phyloP scores from a whole-genome alignment of 2,329 filamentous ascomycete genomes.

The Blastomyces silverae region DNA sequence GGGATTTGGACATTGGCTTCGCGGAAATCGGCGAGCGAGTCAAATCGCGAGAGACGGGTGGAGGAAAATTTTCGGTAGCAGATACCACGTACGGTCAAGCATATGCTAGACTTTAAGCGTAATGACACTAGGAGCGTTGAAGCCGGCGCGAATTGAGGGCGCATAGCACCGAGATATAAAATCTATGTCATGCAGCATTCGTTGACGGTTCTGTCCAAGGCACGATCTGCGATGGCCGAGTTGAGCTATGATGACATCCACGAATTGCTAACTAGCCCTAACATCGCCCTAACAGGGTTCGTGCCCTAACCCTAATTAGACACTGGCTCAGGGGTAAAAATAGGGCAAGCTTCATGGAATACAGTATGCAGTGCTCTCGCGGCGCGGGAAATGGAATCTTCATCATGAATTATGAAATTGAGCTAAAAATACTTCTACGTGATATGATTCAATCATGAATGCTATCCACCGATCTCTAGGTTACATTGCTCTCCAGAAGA shows the following conservation, averaged over 20 bases:
- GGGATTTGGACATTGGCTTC: conserved; percentile 27
- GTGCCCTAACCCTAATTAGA: conserved; percentile 8
- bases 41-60: conserved; percentile 14
- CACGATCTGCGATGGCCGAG: not conserved
- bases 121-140: conserved; percentile 5
- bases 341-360: too few species aligned
- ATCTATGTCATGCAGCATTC: not conserved
- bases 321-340: not conserved
- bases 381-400: not conserved
- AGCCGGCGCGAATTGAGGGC: conserved; percentile 16
- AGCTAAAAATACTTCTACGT: not conserved
- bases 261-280: not conserved
- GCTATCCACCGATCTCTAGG: not conserved
- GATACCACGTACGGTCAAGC: conserved; percentile 11
- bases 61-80: conserved; percentile 17
- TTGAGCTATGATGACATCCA: not conserved
- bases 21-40: conserved; percentile 11
- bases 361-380: not conserved
- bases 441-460: not conserved
- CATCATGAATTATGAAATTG: not conserved
- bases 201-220: not conserved
- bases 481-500: not conserved
- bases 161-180: conserved; percentile 25
- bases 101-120: not conserved
- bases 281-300: not conserved